Conservation (phyloP, 2,329 filamentous ascomycete species). For the Sclerotinia minor region DNA sequence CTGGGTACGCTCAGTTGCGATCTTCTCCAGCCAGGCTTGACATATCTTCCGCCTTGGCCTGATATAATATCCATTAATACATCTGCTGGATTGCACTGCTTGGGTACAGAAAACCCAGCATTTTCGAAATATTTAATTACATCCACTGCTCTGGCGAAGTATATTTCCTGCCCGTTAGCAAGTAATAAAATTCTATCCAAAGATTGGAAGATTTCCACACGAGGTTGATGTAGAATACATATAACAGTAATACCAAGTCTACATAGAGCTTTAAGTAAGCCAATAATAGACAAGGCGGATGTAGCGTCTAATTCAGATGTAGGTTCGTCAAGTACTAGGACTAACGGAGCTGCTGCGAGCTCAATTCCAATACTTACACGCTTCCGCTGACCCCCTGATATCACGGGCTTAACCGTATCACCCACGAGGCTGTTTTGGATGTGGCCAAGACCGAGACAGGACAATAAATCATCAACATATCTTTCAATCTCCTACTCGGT, state of each 20-base stretch:
- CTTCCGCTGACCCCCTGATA: conserved; percentile 1
- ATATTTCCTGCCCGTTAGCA: neutral
- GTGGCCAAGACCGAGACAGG: neutral
- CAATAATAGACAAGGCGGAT: neutral
- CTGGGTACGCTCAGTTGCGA: neutral
- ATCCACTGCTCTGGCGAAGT: neutral
- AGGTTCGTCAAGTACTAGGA: conserved; percentile 4
- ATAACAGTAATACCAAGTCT: neutral
- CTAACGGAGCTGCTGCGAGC: neutral
- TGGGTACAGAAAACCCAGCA: neutral
- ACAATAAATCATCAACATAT: neutral
- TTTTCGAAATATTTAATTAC: neutral
- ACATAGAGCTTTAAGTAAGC: conserved; percentile 7
- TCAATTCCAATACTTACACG: conserved; percentile 14
- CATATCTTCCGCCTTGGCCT: neutral
- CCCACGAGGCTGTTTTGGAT: neutral
- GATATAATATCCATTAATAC: neutral
- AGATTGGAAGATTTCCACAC: neutral
- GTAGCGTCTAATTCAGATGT: conserved; percentile 7
- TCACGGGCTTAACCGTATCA: neutral
- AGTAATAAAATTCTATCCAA: conserved; percentile 3
- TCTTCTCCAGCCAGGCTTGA: neutral
- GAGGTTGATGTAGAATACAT: neutral
- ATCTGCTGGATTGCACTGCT: conserved; percentile 1
- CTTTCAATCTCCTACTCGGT: neutral